Evolutionary conservation across 2,329 filamentous ascomycete species (phyloP).

Genomic region (Myotisia sp.): DNA sequence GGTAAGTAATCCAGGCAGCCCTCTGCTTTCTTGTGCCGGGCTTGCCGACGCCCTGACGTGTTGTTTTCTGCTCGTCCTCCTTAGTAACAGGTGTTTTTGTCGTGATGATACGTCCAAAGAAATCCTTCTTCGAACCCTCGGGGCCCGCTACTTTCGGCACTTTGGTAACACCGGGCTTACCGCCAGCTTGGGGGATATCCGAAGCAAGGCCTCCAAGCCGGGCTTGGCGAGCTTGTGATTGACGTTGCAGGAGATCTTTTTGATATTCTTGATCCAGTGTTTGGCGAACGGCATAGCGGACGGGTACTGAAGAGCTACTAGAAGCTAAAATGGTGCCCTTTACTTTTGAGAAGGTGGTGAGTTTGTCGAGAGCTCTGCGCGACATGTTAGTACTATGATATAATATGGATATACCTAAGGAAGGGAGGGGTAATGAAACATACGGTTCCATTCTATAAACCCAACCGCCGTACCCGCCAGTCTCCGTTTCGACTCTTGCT

Average conservation of each 20-base stretch:
- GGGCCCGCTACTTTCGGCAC: slow-evolving; percentile 14
- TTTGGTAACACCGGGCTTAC: slow-evolving; percentile 19
- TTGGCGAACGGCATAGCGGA: slow-evolving; percentile 83
- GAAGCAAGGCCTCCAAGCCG: slow-evolving; percentile 43
- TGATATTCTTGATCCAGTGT: slow-evolving; percentile 83
- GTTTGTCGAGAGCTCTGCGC: slow-evolving; percentile 54
- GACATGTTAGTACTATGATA: too few relatives aligned
- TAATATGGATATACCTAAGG: slow-evolving; percentile 2
- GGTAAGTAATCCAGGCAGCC: slow-evolving; percentile 73
- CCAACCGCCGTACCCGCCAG: slow-evolving; percentile 48
- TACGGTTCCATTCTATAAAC: slow-evolving; percentile 92
- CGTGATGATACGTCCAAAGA: slow-evolving; percentile 63
- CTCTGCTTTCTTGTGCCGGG: slow-evolving; percentile 30
- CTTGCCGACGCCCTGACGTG: slow-evolving; percentile 14
- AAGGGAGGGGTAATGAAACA: slow-evolving; percentile 27
- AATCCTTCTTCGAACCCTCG: slow-evolving; percentile 54
- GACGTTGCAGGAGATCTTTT: slow-evolving; percentile 54
- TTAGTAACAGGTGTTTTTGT: slow-evolving; percentile 8
- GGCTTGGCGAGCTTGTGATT: slow-evolving; percentile 51
- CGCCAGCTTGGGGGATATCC: slow-evolving; percentile 22
- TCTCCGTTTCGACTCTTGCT: slow-evolving; percentile 60
- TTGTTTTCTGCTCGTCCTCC: slow-evolving; percentile 17
- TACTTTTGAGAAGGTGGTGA: slow-evolving; percentile 48
- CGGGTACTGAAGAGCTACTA: slow-evolving; percentile 49
- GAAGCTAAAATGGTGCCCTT: slow-evolving; percentile 31